Evolutionary conservation across 257 asterid genomes (phyloP).

Genomic region (Jasminum sambac): DNA sequence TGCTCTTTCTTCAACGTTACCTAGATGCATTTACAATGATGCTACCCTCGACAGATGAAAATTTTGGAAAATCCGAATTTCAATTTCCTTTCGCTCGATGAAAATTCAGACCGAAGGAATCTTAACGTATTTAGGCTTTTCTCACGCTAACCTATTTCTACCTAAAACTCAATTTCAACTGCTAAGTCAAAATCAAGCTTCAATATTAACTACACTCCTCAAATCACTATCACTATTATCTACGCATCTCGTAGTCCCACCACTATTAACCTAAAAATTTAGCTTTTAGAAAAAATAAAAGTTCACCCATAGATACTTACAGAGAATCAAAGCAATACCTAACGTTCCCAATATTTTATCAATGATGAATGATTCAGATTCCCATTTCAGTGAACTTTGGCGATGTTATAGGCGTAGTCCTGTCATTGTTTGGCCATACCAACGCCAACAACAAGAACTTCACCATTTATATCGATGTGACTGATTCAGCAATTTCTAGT

Average conservation of each 20-base stretch:
- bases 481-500: slow-evolving; percentile 7
- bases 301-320: too few species aligned
- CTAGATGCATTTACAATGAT: not conserved
- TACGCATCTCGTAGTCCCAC: too few species aligned
- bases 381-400: not conserved
- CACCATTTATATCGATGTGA: slow-evolving; percentile 7
- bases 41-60: not conserved
- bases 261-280: too few species aligned
- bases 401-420: not conserved
- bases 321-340: not conserved
- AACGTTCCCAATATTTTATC: not conserved
- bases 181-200: too few species aligned
- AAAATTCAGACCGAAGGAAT: not conserved
- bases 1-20: not conserved
- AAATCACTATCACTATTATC: too few species aligned
- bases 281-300: too few species aligned
- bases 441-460: slow-evolving; percentile 3
- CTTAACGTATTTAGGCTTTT: not conserved
- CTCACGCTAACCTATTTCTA: too few species aligned
- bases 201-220: too few species aligned
- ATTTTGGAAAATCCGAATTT: too few species aligned
- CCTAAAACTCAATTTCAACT: too few species aligned
- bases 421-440: not conserved
- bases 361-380: not conserved
- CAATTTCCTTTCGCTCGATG: not conserved